These are phyloP conservation scores for Aspergillus uvarum DNA, from an alignment of 2,329 filamentous ascomycete species.

Conservation along the genomic window DNA sequence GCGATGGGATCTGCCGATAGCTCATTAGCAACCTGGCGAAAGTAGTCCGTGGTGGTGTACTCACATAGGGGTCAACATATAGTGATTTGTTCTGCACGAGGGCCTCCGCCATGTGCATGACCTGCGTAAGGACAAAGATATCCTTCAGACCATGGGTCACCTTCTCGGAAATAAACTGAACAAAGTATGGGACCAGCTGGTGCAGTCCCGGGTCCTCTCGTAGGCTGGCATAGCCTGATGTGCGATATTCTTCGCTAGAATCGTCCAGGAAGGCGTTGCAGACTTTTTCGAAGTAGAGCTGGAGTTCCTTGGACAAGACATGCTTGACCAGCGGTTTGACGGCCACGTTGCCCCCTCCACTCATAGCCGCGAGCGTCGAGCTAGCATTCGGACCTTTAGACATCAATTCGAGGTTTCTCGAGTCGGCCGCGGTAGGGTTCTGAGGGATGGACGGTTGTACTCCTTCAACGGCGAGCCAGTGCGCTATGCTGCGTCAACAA, in stretches of 20 bases:
- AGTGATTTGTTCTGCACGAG: constrained; percentile 80
- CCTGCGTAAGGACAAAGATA: constrained; percentile 81
- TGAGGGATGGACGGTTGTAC: constrained; percentile 96
- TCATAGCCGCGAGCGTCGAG: constrained; percentile 76
- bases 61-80: constrained; percentile 67
- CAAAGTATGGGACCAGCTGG: constrained; percentile 93
- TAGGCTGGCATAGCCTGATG: constrained; percentile 81
- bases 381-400: constrained; percentile 90
- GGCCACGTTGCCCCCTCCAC: constrained; percentile 76
- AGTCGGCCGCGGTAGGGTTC: constrained; percentile 85
- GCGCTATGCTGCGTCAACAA: constrained; percentile 56
- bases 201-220: constrained; percentile 88
- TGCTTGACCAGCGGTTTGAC: constrained; percentile 94
- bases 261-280: constrained; percentile 86
- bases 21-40: constrained; percentile 19
- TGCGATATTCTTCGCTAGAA: constrained; percentile 79
- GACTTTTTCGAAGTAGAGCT: constrained; percentile 95
- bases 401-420: constrained; percentile 77
- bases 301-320: constrained; percentile 90
- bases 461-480: constrained; percentile 97
- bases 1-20: constrained; percentile 53
- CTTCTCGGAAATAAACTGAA: constrained; percentile 92
- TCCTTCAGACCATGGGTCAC: constrained; percentile 92
- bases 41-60: constrained; percentile 17
- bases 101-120: constrained; percentile 86